Evolutionary conservation across 2,329 filamentous ascomycete genomes (phyloP), one percentile per base, ranked within the genome.

Genomic region (Hypomyces perniciosus): DNA sequence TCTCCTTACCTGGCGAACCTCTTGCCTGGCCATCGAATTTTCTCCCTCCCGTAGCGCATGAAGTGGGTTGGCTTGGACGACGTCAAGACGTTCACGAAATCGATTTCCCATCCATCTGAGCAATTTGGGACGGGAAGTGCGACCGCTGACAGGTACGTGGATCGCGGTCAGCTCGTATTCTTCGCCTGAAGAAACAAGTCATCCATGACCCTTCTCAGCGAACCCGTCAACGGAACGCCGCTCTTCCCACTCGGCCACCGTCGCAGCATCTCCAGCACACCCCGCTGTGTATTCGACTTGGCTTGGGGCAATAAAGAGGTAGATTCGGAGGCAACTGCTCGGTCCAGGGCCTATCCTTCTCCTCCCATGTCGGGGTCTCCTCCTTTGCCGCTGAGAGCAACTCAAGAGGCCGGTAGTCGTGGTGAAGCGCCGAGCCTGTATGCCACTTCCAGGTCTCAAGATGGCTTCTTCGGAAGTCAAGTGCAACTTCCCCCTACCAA

Each of bases 311-410:
- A 72, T 73, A 72, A 68, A 75, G 78, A 76, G 71, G 71, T 63
- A 62, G 61, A 61, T 58, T 57, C 57, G 73, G 73, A 77, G 71
- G 70, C 74, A 72, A 76, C 73, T 75, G 73, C 75, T 72, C 75
- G 73, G 63, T 72, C 72, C 64, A 74, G 74, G 75, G 79, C 78
- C 66, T 86, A 86, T 72, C 83, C 82, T 67, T 86, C 83, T 76
- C 83, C 83, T 73, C 83, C 83, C 77, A 86, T 86, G 83, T 85
- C 83, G 75, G 81, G 80, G 66, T 84, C 83, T 74, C 80, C 82
- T 63, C 76, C 76, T 61, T 72, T 77, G 62, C 78, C 80, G 68
- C 73, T 76, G 66, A 82, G 79, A 72, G 67, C 71, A 73, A 75
- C 75, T 66, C 76, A 72, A 68, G 78, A 82, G 69, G 74, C 74